Evolutionary conservation across 208 protist genomes (phyloP).

Genomic region (Leishmania major): DNA sequence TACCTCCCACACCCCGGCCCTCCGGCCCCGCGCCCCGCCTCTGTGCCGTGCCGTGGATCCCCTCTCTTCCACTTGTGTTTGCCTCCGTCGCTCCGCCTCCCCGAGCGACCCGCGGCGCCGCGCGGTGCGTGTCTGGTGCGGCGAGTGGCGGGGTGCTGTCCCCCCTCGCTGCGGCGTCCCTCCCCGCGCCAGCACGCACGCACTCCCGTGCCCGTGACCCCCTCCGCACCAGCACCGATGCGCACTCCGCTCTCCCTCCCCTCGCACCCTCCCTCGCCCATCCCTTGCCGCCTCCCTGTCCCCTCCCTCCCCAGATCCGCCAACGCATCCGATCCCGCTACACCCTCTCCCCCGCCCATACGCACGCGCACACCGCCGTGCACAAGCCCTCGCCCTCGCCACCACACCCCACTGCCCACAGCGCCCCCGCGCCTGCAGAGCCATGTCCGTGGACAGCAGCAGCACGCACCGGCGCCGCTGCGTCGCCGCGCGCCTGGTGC

Average conservation of each 20-base stretch:
- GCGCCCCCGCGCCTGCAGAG: not conserved
- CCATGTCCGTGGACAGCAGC: not conserved
- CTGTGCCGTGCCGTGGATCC: not conserved
- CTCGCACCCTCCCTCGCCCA: not conserved
- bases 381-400: too few relatives aligned
- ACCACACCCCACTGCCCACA: too few relatives aligned
- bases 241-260: not conserved
- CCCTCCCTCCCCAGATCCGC: not conserved
- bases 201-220: too few relatives aligned
- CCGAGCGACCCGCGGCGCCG: too few relatives aligned
- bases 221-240: too few relatives aligned
- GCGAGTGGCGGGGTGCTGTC: too few relatives aligned
- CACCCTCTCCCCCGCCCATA: not conserved
- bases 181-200: too few relatives aligned
- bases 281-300: not conserved
- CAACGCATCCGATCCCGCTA: not conserved
- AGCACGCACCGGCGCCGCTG: conserved; percentile 13
- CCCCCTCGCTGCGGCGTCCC: too few relatives aligned
- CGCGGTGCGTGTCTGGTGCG: too few relatives aligned
- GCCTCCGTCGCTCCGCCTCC: not conserved
- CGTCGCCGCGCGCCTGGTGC: conserved; percentile 14
- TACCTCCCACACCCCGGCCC: too few relatives aligned
- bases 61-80: not conserved
- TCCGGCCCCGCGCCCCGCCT: too few relatives aligned
- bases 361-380: not conserved